phyloP scores from a whole-genome alignment of 805 yeast genomes.

The Lachancea thermotolerans region DNA sequence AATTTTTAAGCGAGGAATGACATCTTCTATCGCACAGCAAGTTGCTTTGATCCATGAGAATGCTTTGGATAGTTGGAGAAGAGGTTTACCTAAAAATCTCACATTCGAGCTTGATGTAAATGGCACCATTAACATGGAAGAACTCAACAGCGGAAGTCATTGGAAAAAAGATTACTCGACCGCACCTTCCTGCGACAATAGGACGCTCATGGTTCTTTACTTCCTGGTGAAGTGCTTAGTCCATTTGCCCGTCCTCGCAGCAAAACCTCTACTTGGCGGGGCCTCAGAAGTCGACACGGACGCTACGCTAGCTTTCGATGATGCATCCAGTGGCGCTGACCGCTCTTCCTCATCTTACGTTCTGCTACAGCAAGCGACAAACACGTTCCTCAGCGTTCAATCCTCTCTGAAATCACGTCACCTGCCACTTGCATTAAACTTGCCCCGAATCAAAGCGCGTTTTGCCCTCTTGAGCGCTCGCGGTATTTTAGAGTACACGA shows the following conservation, averaged over 20 bases:
- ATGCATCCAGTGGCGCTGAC: constrained; percentile 6
- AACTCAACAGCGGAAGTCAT: constrained; percentile 13
- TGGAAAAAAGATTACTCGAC: constrained; percentile 16
- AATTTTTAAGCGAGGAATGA: constrained; percentile 51
- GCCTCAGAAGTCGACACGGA: background rate
- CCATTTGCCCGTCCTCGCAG: constrained; percentile 55
- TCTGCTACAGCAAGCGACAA: constrained; percentile 61
- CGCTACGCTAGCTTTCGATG: background rate
- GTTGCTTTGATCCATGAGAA: constrained; percentile 46
- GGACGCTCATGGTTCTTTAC: constrained; percentile 50
- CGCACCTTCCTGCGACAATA: constrained; percentile 37
- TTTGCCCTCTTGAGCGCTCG: constrained; percentile 60
- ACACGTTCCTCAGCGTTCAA: constrained; percentile 50
- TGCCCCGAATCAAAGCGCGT: constrained; percentile 56
- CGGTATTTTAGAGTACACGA: constrained; percentile 74
- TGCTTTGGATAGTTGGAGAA: constrained; percentile 71
- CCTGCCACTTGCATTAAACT: constrained; percentile 58
- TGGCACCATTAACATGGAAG: constrained; percentile 34
- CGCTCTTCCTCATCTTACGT: constrained; percentile 52
- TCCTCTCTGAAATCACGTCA: constrained; percentile 38
- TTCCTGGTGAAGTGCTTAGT: constrained; percentile 57
- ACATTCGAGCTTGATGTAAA: constrained; percentile 59
- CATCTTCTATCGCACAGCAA: constrained; percentile 23
- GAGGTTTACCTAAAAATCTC: constrained; percentile 55
- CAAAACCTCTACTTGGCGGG: constrained; percentile 30